Evolutionary conservation across 2,329 filamentous ascomycete genomes (phyloP), one percentile per base, ranked within the genome.

Genomic region (Trichophyton simii): DNA sequence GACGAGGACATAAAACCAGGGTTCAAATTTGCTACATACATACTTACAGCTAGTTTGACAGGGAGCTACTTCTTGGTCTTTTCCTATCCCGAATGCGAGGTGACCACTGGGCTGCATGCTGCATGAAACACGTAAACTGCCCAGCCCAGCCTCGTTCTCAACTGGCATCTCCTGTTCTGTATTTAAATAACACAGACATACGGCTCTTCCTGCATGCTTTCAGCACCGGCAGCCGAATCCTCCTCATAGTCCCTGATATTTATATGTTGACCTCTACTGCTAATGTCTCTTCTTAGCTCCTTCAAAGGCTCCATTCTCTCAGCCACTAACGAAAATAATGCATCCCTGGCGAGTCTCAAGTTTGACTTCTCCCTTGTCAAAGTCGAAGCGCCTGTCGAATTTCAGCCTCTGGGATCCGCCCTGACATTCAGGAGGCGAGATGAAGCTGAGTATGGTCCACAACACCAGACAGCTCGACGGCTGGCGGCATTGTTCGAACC

Each of bases 331-430:
- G 62, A 68, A 57, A 63, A 63, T 50, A 63, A 42, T 31, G 31
- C 66, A n/a, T 55, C 62, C 34, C 60, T 66, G 15, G 66, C 68
- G 25, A 67, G 63, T 44, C 20, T 77, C 62, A 77, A 79, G 59
- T 72, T 77, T 59, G 75, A 79, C 57, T 79, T 79, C 62, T 68
- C 72, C 0, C 63, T 79, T 0, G 58, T 76, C 46, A 77, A 76
- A 60, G 57, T 70, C 3, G 72, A 77, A 59, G 73, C 77, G 0
- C 76, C 76, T 0, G 58, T 57, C 13, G 75, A 77, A 61, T 78
- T 68, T 42, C 64, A 66, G 25, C 64, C 36, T 0, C 28, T 78
- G 0, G 74, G 73, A 0, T 34, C 52, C 0, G 44, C 63, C 0
- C 61, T 79, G 0, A 72, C 75, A 0, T 5, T 7, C 0, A 64